phyloP scores from a whole-genome alignment of 495 filamentous ascomycete genomes.

The Trichoderma asperelloides region DNA sequence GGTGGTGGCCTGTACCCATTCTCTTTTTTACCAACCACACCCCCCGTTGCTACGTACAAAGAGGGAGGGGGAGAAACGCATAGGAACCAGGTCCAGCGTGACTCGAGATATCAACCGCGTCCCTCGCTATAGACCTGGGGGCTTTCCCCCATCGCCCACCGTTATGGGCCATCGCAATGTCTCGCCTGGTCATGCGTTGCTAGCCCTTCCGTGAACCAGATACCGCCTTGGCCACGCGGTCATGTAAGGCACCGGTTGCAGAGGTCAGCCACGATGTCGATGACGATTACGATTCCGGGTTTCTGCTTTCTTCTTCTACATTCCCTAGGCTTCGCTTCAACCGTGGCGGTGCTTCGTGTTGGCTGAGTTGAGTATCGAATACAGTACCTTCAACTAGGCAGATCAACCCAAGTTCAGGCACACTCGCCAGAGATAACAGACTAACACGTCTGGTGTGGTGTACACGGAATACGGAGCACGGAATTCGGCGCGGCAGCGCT shows the following conservation, averaged over 20 bases:
- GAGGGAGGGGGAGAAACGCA: not conserved
- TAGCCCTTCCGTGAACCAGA: not conserved
- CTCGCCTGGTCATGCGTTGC: not conserved
- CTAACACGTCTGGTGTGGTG: not conserved
- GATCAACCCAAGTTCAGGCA: not conserved
- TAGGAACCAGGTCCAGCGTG: not conserved
- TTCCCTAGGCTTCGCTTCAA: not conserved
- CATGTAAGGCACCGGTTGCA: constrained; percentile 7
- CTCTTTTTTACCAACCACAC: not conserved
- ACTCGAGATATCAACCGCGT: not conserved
- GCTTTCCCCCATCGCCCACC: not conserved
- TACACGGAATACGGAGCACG: constrained; percentile 2
- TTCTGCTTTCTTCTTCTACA: not conserved
- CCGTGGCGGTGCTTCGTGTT: not conserved
- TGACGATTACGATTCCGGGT: not conserved
- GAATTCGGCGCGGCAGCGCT: not conserved
- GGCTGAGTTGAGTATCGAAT: not conserved
- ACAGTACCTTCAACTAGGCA: not conserved
- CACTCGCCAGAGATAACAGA: not conserved
- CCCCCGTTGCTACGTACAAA: not conserved
- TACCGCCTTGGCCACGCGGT: not conserved
- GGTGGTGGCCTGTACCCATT: not conserved
- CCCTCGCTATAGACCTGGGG: not conserved
- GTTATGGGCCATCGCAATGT: not conserved
- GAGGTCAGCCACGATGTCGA: not conserved